phyloP scores from a whole-genome alignment of 108 stramenopile genomes.

The Stephanodiscus minutulus region DNA sequence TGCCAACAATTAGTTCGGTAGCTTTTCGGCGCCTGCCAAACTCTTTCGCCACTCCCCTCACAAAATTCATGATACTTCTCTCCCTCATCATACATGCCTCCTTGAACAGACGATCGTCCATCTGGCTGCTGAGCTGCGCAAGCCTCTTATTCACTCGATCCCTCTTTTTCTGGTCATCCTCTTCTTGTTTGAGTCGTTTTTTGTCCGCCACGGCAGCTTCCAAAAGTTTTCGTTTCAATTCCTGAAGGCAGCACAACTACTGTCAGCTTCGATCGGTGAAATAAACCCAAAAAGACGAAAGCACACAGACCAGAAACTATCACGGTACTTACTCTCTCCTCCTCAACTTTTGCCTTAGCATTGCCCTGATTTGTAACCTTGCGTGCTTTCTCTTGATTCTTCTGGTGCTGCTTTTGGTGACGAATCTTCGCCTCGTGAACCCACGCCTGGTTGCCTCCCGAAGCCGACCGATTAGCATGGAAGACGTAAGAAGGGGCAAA shows the following conservation, averaged over 20 bases:
- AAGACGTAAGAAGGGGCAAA: conserved; percentile 66
- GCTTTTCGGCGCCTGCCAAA: conserved; percentile 68
- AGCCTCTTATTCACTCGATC: conserved; percentile 76
- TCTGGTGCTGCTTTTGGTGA: conserved; percentile 50
- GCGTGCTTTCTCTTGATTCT: conserved; percentile 39
- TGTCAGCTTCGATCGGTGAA: background rate
- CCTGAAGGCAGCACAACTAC: conserved; percentile 37
- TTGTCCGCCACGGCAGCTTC: conserved; percentile 66
- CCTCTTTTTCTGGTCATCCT: conserved; percentile 76
- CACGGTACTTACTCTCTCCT: conserved; percentile 25
- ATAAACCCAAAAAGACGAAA: background rate
- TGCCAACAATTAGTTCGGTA: conserved; percentile 65
- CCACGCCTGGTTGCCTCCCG: conserved; percentile 57
- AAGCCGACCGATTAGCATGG: conserved; percentile 52
- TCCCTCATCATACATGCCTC: conserved; percentile 76
- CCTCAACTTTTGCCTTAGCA: conserved; percentile 44
- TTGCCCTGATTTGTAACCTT: conserved; percentile 18
- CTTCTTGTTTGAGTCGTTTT: conserved; percentile 71
- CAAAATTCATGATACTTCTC: conserved; percentile 62
- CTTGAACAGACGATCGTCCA: conserved; percentile 80
- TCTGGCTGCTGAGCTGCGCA: conserved; percentile 60
- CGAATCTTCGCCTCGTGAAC: conserved; percentile 60
- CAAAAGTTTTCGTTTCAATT: conserved; percentile 57
- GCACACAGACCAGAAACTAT: background rate
- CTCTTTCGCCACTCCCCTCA: conserved; percentile 70